Base-by-base conservation (phyloP, 345 rosid species). In the Adansonia digitata region DNA sequence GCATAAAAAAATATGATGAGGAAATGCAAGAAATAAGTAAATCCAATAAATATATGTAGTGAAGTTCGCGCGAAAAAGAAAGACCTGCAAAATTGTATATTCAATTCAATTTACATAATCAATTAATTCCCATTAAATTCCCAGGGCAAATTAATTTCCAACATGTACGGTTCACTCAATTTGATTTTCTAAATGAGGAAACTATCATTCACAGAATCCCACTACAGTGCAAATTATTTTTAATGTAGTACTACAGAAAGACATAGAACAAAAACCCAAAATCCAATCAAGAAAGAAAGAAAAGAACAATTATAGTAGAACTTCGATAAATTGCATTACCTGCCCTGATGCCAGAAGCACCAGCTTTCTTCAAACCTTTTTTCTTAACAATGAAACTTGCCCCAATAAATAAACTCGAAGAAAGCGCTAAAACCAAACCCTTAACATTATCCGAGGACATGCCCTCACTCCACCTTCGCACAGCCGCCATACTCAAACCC, bases 371-470 rank as follows among this genome's bases (percentile, higher is more conserved):
- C 82, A 93, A 83, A 1, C 98, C 98, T 79, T 93, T 93, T 79
- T 93, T 91, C 88, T 93, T 93, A 48, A 93, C 84, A 59, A 93
- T 93, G 88, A 93, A 93, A 72, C 97, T 91, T 31, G 92, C 92
- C 26, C 98, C 98, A 73, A 91, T 93, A 81, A 93, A 93, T 29
- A 87, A 71, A 78, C 98, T 93, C 7, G 98, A 93, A 49, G 97
- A 89, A 64, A 93, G 69, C 2, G 97, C 98, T 83, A 93, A 76
- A 53, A 91, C 86, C 85, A 93, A 81, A n/a, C 98, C 98, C 86
- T 93, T 91, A 49, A 88, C 80, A 79, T 91, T 93, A 84, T 91
- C 98, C n/a, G 90, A 77, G 15, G 98, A 88, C 91, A 93, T 91
- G 27, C 94, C 97, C 75, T 86, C 93, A 17, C 77, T 74, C 91